Evolutionary conservation across 2,329 filamentous ascomycete species (phyloP), one percentile per base, ranked within the genome.

Genomic region (Zasmidium angulare): DNA sequence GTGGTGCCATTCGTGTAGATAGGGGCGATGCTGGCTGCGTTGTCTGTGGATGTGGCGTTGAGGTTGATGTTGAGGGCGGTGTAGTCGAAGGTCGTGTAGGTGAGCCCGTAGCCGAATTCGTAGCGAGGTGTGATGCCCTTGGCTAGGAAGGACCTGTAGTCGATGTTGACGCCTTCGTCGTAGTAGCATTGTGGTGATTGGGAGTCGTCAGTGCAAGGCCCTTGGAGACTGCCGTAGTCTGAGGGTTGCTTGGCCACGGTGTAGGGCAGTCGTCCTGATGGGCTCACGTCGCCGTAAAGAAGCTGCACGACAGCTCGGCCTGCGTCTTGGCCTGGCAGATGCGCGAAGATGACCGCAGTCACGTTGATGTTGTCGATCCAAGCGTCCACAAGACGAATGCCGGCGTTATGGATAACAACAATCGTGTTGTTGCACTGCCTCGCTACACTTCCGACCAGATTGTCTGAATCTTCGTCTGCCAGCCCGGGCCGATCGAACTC

Each of bases 331-430:
- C 87, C 87, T 0, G 86, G 86, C 0, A 88, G 75, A 66, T 88
- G 86, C 3, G 84, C 86, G 63, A 85, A 85, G 0, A 89, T 77
- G 17, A 89, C 75, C 1, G 81, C 85, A 0, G 85, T 88, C 31
- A 89, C 81, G 62, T 89, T 89, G 7, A 79, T 75, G 59, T 89
- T 81, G 51, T 88, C 82, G 60, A 85, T 77, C 76, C 84, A 89
- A 1, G 76, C 74, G 60, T 88, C 86, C 0, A 89, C 81, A 0
- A 86, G 71, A 1, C 86, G 79, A 10, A 82, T 77, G 0, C 86
- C 86, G 1, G 85, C 84, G 46, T 87, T 88, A 71, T 89, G 86
- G 3, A 89, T 78, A 0, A 88, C 76, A 0, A 89, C 86, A 19
- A 89, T 78, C 0, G 86, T 88, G 61, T 85, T 87, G 62, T 77